These are phyloP conservation scores for Diaporthe aspalathi DNA, from an alignment of 2,329 filamentous ascomycete species.

Conservation along the genomic window DNA sequence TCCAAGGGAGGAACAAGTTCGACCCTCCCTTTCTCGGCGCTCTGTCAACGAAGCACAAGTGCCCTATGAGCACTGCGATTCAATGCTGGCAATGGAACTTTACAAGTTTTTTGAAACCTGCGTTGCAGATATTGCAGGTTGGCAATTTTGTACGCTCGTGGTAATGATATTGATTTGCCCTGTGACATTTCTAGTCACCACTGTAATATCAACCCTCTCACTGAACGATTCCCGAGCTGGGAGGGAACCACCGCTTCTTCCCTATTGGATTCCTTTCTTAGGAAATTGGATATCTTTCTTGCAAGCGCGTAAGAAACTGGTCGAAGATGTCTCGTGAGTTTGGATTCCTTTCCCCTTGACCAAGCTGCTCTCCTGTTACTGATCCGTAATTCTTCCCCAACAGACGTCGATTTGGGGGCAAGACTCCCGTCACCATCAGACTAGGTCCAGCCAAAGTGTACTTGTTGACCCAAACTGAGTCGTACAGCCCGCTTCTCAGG, in stretches of 20 bases:
- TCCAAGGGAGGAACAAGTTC: too few relatives aligned
- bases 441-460: conserved; percentile 1
- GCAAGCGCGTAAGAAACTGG: background rate
- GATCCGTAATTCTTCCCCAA: background rate
- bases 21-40: background rate
- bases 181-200: background rate
- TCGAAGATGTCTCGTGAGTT: background rate
- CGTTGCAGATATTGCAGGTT: background rate
- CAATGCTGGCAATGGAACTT: background rate
- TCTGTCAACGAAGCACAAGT: background rate
- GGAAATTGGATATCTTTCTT: background rate
- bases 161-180: background rate
- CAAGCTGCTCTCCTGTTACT: background rate
- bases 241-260: background rate
- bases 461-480: background rate
- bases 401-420: background rate
- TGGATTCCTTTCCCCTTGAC: fast-evolving
- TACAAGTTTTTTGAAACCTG: background rate
- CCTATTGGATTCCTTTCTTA: background rate
- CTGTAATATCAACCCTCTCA: background rate
- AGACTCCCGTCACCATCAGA: background rate
- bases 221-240: background rate
- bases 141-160: background rate
- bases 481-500: background rate
- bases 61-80: too few relatives aligned